Evolutionary conservation across 495 filamentous ascomycete genomes (phyloP), one percentile per base, ranked within the genome.

Genomic region (Aspergillus bertholletiae): DNA sequence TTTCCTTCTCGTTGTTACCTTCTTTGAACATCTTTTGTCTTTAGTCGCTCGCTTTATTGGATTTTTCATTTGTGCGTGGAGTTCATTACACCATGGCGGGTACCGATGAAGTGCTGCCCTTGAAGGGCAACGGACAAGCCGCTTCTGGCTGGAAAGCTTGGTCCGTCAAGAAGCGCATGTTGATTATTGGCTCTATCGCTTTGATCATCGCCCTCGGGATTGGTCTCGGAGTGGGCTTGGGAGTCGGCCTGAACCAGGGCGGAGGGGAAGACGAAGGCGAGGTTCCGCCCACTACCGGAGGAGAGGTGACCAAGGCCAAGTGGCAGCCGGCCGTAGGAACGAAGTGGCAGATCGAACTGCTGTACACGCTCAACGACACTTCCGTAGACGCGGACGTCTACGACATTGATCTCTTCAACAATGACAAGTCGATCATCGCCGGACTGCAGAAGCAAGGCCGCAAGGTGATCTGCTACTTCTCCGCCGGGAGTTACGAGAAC

Each of bases 391-490:
- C 76, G 0, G 45, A 69, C 3, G 69, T 86, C 54, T 86, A 79
- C 68, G 83, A 86, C 66, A 80, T 86, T 48, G 84, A 88, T 52
- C 74, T 88, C 4, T 84, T 84, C 70, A 66, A 73, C 47, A 86
- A 79, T 48, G 39, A 63, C 21, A 63, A 64, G 6, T 57, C 67
- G 17, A 73, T 63, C 3, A 83, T 86, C 51, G 51, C 67, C 5
- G 54, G 63, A 0, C 70, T 88, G 1, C 80, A 86, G 39, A 37
- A 30, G 4, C 53, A 67, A 26, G 72, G 71, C 12, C 74, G 80
- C 51, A 84, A 77, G 43, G 81, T 88, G 23, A 86, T 89, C 53
- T 90, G 87, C 74, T 90, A 89, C 64, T 89, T 88, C 71, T 83
- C 79, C 11, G 87, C 85, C 1, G 87, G 87, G 6, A 81, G 77